A percentile compares a stretch with the other conserved stretches of the same genome.
Evolutionary conservation across 78 protist species (phyloP).

Genomic region (Creolimax fragrantissima): DNA sequence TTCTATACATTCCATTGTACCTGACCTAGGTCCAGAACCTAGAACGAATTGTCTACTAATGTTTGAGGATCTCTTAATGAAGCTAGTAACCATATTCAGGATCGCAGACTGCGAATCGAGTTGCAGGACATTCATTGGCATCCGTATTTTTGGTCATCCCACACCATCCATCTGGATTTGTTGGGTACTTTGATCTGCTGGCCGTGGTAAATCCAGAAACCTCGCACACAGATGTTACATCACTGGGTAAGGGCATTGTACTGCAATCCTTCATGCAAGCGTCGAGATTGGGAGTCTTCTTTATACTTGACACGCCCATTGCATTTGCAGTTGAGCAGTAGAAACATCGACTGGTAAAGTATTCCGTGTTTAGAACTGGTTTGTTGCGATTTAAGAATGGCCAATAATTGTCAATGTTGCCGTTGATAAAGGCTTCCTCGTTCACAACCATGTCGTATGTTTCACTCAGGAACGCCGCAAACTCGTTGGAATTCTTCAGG

Average conservation of each 20-base stretch:
- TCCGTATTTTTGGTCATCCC: background rate
- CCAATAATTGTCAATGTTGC: background rate
- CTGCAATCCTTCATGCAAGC: background rate
- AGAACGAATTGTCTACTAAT: too few relatives aligned
- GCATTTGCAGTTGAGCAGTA: background rate
- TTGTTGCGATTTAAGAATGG: background rate
- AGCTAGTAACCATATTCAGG: background rate
- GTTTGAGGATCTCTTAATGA: too few relatives aligned
- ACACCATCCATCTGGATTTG: background rate
- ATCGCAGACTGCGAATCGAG: background rate
- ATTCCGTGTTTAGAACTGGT: slow-evolving; percentile 3
- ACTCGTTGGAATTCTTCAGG: slow-evolving; percentile 8
- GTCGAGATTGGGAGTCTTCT: background rate
- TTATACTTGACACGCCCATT: background rate
- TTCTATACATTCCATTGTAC: too few relatives aligned
- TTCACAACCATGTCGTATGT: slow-evolving; percentile 21
- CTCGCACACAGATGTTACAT: background rate
- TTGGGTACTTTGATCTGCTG: background rate
- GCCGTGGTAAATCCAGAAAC: background rate
- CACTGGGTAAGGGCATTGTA: background rate
- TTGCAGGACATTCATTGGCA: background rate
- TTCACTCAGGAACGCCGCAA: background rate
- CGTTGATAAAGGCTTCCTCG: slow-evolving; percentile 12
- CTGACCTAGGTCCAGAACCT: too few relatives aligned
- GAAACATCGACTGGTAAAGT: background rate